Percentiles rank a stretch among this genome's conserved stretches.
Evolutionary conservation across 257 asterid genomes (phyloP).

Genomic region (Solanum piurae): DNA sequence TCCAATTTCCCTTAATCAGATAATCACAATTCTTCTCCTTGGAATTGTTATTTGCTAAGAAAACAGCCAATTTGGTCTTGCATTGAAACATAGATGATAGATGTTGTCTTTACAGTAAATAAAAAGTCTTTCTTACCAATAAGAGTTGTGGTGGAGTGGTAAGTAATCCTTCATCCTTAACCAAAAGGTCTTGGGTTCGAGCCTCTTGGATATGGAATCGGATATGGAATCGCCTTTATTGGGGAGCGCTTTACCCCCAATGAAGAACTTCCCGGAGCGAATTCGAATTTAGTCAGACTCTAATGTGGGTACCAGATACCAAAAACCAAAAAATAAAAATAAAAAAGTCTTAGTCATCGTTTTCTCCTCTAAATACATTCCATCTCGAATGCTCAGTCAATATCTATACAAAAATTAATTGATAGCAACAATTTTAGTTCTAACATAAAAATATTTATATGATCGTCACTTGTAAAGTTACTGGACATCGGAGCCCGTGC

Average conservation of each 20-base stretch:
- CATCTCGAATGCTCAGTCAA: constrained; percentile 15
- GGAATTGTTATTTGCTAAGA: constrained; percentile 15
- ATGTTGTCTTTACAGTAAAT: constrained; percentile 23
- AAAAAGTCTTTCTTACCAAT: constrained; percentile 7
- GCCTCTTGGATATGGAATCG: too few relatives aligned
- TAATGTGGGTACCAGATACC: too few relatives aligned
- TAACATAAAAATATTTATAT: not conserved
- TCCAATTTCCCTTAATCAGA: constrained; percentile 20
- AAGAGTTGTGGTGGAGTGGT: too few relatives aligned
- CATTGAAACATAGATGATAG: constrained; percentile 24
- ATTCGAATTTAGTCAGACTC: too few relatives aligned
- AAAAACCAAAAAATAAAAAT: too few relatives aligned
- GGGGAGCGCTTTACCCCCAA: too few relatives aligned
- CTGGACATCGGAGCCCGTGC: too few relatives aligned
- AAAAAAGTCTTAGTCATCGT: constrained; percentile 8
- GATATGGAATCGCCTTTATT: too few relatives aligned
- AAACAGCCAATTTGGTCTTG: constrained; percentile 24
- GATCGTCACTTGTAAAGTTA: not conserved
- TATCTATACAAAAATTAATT: constrained; percentile 1
- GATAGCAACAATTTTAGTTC: not conserved
- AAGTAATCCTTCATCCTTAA: too few relatives aligned
- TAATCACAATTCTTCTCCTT: constrained; percentile 25
- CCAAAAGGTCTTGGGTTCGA: too few relatives aligned
- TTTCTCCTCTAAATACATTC: constrained; percentile 31
- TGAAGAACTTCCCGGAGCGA: too few relatives aligned